Base-by-base conservation (phyloP, 1,284 basidiomycete species). In the Malassezia sp. region DNA sequence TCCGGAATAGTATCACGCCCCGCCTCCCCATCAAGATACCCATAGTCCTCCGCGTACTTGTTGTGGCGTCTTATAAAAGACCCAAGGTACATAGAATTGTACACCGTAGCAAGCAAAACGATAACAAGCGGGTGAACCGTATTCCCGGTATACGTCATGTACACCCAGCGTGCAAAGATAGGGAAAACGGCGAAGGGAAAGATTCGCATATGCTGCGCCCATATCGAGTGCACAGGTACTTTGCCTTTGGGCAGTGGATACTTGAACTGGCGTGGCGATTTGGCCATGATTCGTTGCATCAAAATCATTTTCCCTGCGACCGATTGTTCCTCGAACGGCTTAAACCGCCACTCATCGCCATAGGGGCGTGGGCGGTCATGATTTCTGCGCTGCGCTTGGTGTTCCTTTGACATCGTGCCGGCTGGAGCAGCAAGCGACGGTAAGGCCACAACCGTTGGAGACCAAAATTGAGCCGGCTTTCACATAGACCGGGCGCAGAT, bases 1-100 rank as follows among this genome's bases (percentile, higher is more conserved):
- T 62, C 60, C 1, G 63, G 61, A 0, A 63, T 39, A 10, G 54
- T 45, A 42, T 66, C 61, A 9, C 63, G 35, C 7, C 34, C 28
- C 2, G 32, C 42, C 0, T 28, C 21, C 9, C 57, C 56, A 34
- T 66, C 63, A 24, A 66, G 55, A 31, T 47, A 62, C 7, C 63
- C 63, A 17, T 57, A 52, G 14, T 45, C 42, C 11, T 41, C 42
- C 6, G 53, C 24, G n/a, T 42, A 35, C 10, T 50, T 41, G 4
- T 57, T 37, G 17, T 38, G 38, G 12, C 48, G 50, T 23, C 61
- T 20, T 8, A 50, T 15, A 23, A 45, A 43, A 14, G 46, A 12
- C 14, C 52, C 52, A 26, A 61, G 56, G 11, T 39, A n/a, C 11
- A 47, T 56, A 34, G 57, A 52, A 34, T 56, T 39, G 45, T 38